phyloP scores from a whole-genome alignment of 1,139 yeast genomes.

The Yamadazyma dushanensis region DNA sequence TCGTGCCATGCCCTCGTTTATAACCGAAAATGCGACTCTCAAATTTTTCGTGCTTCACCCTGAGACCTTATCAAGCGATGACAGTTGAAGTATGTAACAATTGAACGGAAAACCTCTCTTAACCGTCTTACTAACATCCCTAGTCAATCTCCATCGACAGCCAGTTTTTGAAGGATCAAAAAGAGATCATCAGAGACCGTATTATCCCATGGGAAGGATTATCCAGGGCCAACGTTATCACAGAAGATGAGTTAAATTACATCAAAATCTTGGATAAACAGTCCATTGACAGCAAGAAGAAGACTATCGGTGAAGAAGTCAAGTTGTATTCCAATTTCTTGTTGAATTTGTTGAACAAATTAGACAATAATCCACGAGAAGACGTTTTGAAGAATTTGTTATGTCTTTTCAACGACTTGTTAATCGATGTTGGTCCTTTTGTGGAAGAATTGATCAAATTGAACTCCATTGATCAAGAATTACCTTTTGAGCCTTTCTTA shows the following conservation, averaged over 20 bases:
- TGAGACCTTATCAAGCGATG: conserved; percentile 7
- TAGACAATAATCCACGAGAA: conserved; percentile 46
- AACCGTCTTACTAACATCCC: background rate
- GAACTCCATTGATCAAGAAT: conserved; percentile 44
- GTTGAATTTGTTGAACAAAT: conserved; percentile 54
- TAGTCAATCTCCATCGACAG: conserved; percentile 44
- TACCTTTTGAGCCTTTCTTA: conserved; percentile 58
- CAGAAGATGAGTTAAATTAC: conserved; percentile 63
- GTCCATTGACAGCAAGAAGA: conserved; percentile 36
- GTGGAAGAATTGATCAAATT: conserved; percentile 46
- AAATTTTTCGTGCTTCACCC: conserved; percentile 7
- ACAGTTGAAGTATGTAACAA: conserved; percentile 13
- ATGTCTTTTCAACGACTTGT: conserved; percentile 66
- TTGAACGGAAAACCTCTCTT: background rate
- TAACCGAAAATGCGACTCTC: conserved; percentile 3
- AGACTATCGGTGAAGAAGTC: conserved; percentile 44
- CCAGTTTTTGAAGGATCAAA: conserved; percentile 69
- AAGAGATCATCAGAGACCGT: conserved; percentile 72
- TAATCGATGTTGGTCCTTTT: conserved; percentile 48
- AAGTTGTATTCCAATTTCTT: conserved; percentile 59
- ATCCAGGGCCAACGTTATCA: conserved; percentile 69
- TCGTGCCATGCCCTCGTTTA: conserved; percentile 2
- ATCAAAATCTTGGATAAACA: conserved; percentile 67
- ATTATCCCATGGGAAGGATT: conserved; percentile 94
- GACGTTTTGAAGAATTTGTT: conserved; percentile 77